Evolutionary conservation across 768 basidiomycete genomes (phyloP).

Genomic region (Amanita fuliginea): DNA sequence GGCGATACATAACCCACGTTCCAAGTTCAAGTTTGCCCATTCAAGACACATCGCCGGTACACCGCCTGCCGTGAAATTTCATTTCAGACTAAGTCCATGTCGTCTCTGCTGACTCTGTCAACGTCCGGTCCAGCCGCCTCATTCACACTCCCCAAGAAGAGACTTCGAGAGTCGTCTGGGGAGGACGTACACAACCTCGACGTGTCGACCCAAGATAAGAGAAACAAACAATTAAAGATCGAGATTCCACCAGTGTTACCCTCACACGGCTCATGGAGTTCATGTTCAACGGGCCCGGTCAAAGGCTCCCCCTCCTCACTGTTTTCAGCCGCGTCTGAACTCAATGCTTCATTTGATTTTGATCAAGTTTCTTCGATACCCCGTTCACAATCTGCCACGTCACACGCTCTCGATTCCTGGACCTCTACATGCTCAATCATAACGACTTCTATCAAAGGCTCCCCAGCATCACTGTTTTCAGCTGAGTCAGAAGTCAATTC

Average conservation of each 20-base stretch:
- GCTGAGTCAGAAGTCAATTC: background rate
- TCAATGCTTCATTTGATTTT: background rate
- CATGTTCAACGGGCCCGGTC: background rate
- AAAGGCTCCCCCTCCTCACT: slow-evolving; percentile 2
- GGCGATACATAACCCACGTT: no score
- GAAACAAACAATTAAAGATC: background rate
- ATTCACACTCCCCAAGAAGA: background rate
- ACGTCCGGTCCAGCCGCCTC: background rate
- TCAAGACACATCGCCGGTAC: no score
- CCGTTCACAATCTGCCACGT: background rate
- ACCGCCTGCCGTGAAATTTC: no score
- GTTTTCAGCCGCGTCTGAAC: background rate
- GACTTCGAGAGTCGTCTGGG: background rate
- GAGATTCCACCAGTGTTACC: background rate
- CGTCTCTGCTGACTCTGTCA: background rate
- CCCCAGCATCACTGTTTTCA: slow-evolving; percentile 3
- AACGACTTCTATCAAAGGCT: background rate
- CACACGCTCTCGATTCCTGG: no score
- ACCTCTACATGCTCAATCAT: no score
- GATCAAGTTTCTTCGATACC: background rate
- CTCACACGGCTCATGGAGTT: background rate
- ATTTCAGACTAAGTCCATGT: background rate
- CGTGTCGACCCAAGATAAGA: background rate
- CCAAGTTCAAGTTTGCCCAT: no score
- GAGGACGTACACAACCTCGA: background rate